These are phyloP conservation scores for Scutellaria barbata DNA, from an alignment of 257 asterid species.

Conservation along the genomic window DNA sequence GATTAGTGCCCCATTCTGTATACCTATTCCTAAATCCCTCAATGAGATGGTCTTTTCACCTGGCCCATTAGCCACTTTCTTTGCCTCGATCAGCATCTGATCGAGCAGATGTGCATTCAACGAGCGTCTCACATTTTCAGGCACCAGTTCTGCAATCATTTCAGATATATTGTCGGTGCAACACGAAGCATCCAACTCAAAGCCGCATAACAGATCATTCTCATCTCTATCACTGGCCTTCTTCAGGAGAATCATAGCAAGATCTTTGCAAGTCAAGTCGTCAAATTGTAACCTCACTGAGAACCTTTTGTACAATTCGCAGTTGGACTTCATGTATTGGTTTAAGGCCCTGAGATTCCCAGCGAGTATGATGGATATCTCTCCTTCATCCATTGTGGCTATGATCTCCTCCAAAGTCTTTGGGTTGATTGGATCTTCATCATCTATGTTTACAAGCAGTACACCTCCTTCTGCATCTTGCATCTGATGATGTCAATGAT, in stretches of 20 bases:
- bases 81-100: constrained; percentile 56
- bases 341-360: constrained; percentile 48
- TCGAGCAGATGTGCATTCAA: constrained; percentile 57
- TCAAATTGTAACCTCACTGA: constrained; percentile 49
- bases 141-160: constrained; percentile 38
- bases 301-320: constrained; percentile 47
- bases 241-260: constrained; percentile 45
- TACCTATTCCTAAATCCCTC: constrained; percentile 43
- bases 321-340: constrained; percentile 46
- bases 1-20: constrained; percentile 43
- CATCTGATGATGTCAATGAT: constrained; percentile 44
- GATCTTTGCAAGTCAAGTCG: constrained; percentile 56
- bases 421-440: constrained; percentile 43
- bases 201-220: constrained; percentile 35
- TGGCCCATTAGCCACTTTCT: constrained; percentile 30
- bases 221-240: constrained; percentile 44
- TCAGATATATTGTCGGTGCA: constrained; percentile 26
- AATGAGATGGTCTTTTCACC: constrained; percentile 43
- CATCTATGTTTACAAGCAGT: constrained; percentile 51
- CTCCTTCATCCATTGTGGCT: constrained; percentile 45
- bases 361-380: constrained; percentile 43
- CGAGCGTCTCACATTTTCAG: constrained; percentile 36
- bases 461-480: constrained; percentile 52
- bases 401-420: constrained; percentile 38
- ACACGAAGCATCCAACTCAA: constrained; percentile 52